Conservation (phyloP, 1,284 basidiomycete genomes). For the Melampsora larici-populina region DNA sequence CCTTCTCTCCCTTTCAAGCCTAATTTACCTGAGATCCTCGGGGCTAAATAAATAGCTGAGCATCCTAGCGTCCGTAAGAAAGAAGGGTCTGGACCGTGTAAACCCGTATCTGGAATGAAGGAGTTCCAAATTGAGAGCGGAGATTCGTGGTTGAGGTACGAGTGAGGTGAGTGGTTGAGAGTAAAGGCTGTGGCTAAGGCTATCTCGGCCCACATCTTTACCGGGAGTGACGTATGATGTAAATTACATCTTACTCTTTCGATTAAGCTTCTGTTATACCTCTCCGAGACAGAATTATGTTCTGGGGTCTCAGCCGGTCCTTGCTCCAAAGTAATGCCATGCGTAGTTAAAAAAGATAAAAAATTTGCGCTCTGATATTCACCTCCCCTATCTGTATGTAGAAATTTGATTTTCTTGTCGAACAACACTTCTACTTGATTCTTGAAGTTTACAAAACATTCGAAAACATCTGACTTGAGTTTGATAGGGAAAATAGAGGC, state of each 20-base stretch:
- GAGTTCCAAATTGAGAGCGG: neutral
- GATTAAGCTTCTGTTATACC: neutral
- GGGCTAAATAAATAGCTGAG: neutral
- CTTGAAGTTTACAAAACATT: neutral
- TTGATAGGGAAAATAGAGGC: neutral
- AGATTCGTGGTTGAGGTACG: neutral
- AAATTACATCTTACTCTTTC: neutral
- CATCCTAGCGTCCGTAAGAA: neutral
- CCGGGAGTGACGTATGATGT: too few species aligned
- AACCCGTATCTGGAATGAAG: neutral
- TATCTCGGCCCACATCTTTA: constrained; percentile 2
- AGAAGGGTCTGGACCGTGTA: neutral
- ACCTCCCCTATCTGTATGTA: neutral
- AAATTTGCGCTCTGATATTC: neutral
- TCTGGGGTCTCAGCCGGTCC: too few species aligned
- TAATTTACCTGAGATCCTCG: neutral
- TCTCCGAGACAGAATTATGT: too few species aligned
- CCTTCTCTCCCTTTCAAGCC: too few species aligned
- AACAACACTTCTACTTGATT: neutral
- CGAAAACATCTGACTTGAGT: neutral
- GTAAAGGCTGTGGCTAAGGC: too few species aligned
- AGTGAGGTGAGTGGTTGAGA: neutral
- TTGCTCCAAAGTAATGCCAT: too few species aligned
- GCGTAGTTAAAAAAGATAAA: neutral
- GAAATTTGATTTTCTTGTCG: neutral